Percentiles rank a stretch among this genome's conserved stretches.
phyloP scores from a whole-genome alignment of 2,329 filamentous ascomycete species.

The Fusarium neocosmosporiellum region DNA sequence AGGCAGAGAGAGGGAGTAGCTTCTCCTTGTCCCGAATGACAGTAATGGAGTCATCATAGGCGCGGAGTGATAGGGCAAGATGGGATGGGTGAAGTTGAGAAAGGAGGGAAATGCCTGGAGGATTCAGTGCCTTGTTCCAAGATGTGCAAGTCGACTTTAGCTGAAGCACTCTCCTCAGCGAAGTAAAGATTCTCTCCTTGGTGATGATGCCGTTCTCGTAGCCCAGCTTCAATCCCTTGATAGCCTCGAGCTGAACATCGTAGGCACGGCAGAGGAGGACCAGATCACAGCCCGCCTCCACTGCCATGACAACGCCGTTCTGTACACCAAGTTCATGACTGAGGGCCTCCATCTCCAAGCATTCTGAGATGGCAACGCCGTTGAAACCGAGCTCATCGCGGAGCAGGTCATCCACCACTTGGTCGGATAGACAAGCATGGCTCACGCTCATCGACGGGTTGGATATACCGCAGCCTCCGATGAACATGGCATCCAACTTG shows the following conservation, averaged over 20 bases:
- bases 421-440: constrained; percentile 92
- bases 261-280: constrained; percentile 90
- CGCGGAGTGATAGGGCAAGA: constrained; percentile 81
- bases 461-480: constrained; percentile 92
- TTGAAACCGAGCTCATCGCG: constrained; percentile 90
- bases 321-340: constrained; percentile 97
- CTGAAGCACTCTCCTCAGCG: constrained; percentile 79
- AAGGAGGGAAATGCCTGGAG: constrained; percentile 80
- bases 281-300: constrained; percentile 94
- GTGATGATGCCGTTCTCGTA: constrained; percentile 92
- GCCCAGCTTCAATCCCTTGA: constrained; percentile 88
- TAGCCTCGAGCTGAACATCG: constrained; percentile 88
- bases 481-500: constrained; percentile 89
- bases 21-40: constrained; percentile 91
- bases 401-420: constrained; percentile 90
- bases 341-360: constrained; percentile 94
- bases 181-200: constrained; percentile 81
- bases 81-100: constrained; percentile 86
- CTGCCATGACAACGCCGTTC: constrained; percentile 96
- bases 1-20: constrained; percentile 82
- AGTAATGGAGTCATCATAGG: constrained; percentile 93
- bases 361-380: constrained; percentile 94
- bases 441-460: constrained; percentile 94
- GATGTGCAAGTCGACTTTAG: constrained; percentile 89
- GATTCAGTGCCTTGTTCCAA: constrained; percentile 92